Base-by-base conservation (phyloP, 1,284 basidiomycete species). In the Sanguinoderma infundibulare region DNA sequence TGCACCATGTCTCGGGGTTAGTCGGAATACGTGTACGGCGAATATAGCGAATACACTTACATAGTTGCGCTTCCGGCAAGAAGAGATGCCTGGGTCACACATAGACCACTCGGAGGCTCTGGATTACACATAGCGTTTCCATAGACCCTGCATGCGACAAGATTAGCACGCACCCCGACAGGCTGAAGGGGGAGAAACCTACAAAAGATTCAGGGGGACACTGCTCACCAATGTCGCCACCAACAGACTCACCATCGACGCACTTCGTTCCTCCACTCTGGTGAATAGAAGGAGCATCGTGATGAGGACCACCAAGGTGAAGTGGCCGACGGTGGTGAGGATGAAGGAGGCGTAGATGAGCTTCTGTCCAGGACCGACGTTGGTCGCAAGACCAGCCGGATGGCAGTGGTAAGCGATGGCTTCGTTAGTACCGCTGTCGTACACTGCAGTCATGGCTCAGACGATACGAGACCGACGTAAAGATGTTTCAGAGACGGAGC, bases 181-280 rank as follows among this genome's bases (percentile, higher is more conserved):
- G 53, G 20, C 32, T 39, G 6, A 10, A 22, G 38, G 26, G 22
- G 5, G 24, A 7, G 7, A 40, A 14, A 61, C 55, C 17, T 40
- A 72, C 68, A 70, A 46, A 34, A 72, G 34, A 28, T 57, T 64
- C 1, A 60, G 67, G 1, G 70, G 66, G 5, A 70, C 14, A 12
- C 61, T 62, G 56, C 55, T 39, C 3, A 64, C 10, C 20, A 70
- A 30, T 8, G 63, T 61, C 5, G 69, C 59, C 6, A 63, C 26
- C 17, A 70, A 52, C 1, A 70, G 46, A 42, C 69, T 70, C 52
- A 65, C 32, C 28, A 68, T 35, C 14, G 67, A 59, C 1, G 59
- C 57, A 28, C 62, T 69, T 10, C 66, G 61, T 36, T 56, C 61
- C 28, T 60, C 52, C 7, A 64, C 42, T 14, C 46, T 28, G 28